A percentile compares a stretch with the other conserved stretches of the same genome.
phyloP scores from a whole-genome alignment of 371 early-diverging fungal species.

The Actinomucor elegans region DNA sequence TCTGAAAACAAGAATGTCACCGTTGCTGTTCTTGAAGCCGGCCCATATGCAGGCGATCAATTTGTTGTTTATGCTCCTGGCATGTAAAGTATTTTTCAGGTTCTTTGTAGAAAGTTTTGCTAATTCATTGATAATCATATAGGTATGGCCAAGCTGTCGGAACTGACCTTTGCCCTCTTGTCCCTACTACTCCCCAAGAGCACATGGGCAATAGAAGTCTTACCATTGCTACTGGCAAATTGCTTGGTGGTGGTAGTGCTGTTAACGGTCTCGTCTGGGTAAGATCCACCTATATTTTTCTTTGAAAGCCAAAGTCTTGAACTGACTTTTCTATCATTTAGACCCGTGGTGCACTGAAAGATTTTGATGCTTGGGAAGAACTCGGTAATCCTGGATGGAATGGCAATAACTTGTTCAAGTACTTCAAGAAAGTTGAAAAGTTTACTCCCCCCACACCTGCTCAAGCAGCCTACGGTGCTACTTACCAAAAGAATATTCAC shows the following conservation, averaged over 20 bases:
- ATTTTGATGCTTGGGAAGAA: slow-evolving; percentile 37
- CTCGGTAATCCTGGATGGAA: slow-evolving; percentile 31
- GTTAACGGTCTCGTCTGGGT: slow-evolving; percentile 20
- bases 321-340: slow-evolving; percentile 28
- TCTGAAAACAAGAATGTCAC: slow-evolving; percentile 13
- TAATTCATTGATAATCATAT: not conserved
- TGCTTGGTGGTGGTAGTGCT: slow-evolving; percentile 21
- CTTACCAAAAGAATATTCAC: not conserved
- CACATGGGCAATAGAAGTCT: slow-evolving; percentile 9
- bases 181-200: slow-evolving; percentile 16
- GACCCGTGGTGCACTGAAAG: slow-evolving; percentile 36
- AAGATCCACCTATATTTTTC: not conserved
- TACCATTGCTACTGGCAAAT: slow-evolving; percentile 13
- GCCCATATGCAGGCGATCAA: slow-evolving; percentile 12
- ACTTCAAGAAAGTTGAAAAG: slow-evolving; percentile 19
- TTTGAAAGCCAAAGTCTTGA: not conserved
- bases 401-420: slow-evolving; percentile 17
- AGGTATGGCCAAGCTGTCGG: slow-evolving; percentile 25
- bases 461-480: slow-evolving; percentile 12
- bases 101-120: not conserved
- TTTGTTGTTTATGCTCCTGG: slow-evolving; percentile 17
- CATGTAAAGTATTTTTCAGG: slow-evolving; percentile 6
- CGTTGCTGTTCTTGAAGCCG: slow-evolving; percentile 15
- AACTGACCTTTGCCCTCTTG: slow-evolving; percentile 10
- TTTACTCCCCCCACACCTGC: slow-evolving; percentile 4